Base-by-base conservation (phyloP, 176 grass and related monocot species). In the Oryza meyeriana region DNA sequence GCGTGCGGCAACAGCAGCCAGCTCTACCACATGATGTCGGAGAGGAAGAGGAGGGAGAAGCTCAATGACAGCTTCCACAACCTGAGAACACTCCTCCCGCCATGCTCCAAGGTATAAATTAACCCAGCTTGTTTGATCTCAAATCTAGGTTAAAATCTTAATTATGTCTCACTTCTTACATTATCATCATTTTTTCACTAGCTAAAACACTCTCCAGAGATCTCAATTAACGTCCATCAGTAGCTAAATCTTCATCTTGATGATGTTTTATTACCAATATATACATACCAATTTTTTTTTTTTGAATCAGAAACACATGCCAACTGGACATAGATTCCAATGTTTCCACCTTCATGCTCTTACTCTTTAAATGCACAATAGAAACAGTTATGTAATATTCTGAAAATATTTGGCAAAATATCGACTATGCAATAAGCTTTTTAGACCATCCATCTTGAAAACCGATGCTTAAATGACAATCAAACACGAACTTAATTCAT, bases 1-100 rank as follows among this genome's bases (percentile, higher is more conserved):
- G 71, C 45, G 31, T 0, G 58, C 81, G 9, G 45, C 81, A 84
- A 69, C 52, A 83, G 44, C 64, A 91, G 80, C 78, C 92, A 94
- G 55, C 68, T 87, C 59, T 84, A 94, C 75, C 96, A 99, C 83
- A 83, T 95, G 85, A 95, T 99, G 66, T 99, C 96, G 2, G 96
- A 99, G 76, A 91, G 96, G 59, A 86, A 84, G 85, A 88, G 96
- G 41, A 66, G 96, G 24, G 96, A 92, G 83, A 99, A 95, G 81
- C 89, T 99, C 62, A 99, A 95, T 52, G 83, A 69, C 40, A 99
- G 91, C 82, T 92, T 99, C 76, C 85, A 87, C 13, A 64, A 61
- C 4, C 93, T 99, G 10, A 85, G 87, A 48, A 87, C 85, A 64
- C 91, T 93, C 26, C 93, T 99, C 29, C 93, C 96, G 0, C 89